Percentiles rank a stretch among this genome's conserved stretches.
These are phyloP conservation scores for Cryptococcus sp. DNA, from an alignment of 1,284 basidiomycete species.

Conservation along the genomic window DNA sequence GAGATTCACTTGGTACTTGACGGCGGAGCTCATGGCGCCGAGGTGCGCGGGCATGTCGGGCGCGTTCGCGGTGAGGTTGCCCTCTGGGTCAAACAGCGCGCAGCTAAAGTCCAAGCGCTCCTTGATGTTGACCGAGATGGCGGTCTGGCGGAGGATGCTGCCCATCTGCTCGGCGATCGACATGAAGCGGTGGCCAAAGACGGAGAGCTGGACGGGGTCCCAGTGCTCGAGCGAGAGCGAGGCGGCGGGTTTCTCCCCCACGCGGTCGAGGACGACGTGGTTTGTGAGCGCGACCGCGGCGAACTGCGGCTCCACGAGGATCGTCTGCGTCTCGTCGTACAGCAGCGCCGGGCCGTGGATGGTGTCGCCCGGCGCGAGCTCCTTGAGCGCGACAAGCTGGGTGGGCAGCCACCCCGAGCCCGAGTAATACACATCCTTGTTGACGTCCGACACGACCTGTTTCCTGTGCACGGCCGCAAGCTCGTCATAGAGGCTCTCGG, in stretches of 20 bases:
- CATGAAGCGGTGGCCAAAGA: slow-evolving; percentile 55
- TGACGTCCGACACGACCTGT: slow-evolving; percentile 37
- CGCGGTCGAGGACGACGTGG: slow-evolving; percentile 62
- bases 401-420: too few relatives aligned
- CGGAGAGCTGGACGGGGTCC: slow-evolving; percentile 53
- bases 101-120: slow-evolving; percentile 48
- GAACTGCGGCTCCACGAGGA: slow-evolving; percentile 30
- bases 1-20: slow-evolving; percentile 33
- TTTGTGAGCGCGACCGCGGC: slow-evolving; percentile 25
- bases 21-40: slow-evolving; percentile 39
- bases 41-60: slow-evolving; percentile 25
- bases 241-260: background rate
- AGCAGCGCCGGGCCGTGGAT: slow-evolving; percentile 26
- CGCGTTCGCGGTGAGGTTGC: slow-evolving; percentile 52
- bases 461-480: slow-evolving; percentile 34
- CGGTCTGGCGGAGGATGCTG: slow-evolving; percentile 53
- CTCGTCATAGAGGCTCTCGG: too few relatives aligned
- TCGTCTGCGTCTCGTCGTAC: slow-evolving; percentile 28
- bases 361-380: background rate
- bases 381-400: too few relatives aligned
- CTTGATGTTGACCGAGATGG: slow-evolving; percentile 48
- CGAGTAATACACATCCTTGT: too few relatives aligned
- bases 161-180: slow-evolving; percentile 55
- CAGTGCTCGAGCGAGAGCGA: too few relatives aligned
- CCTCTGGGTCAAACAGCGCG: slow-evolving; percentile 51